Conservation (phyloP, 352 stramenopile genomes). For the Lagenidium giganteum region DNA sequence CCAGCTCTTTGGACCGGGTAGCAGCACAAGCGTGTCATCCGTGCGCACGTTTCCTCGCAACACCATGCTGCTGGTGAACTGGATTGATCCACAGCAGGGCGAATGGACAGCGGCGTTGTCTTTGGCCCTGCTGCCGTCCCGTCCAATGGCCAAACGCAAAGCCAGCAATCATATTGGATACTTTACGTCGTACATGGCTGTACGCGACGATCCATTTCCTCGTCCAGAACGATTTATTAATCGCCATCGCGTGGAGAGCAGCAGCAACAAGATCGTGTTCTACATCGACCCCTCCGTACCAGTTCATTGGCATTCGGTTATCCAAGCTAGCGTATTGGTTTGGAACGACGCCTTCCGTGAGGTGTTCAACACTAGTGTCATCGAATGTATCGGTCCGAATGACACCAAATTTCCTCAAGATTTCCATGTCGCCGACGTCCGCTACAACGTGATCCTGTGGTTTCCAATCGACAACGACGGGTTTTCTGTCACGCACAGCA, state of each 20-base stretch:
- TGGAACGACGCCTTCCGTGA: conserved; percentile 76
- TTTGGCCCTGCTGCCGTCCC: no score
- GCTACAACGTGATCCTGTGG: conserved; percentile 85
- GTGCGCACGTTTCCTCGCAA: no score
- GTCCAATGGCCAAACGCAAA: no score
- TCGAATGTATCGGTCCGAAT: conserved; percentile 55
- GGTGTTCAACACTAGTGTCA: conserved; percentile 65
- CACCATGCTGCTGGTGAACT: no score
- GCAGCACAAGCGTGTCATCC: no score
- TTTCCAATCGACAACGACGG: conserved; percentile 79
- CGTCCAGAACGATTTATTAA: no score
- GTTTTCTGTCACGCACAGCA: conserved; percentile 56
- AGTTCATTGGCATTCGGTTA: conserved; percentile 46
- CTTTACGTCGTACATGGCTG: no score
- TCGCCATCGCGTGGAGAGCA: conserved; percentile 48
- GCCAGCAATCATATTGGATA: no score
- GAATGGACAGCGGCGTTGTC: no score
- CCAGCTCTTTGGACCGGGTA: no score
- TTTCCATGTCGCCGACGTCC: conserved; percentile 78
- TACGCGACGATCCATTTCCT: no score
- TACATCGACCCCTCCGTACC: conserved; percentile 85
- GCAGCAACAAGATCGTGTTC: conserved; percentile 62
- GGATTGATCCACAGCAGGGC: no score
- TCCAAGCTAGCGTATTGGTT: conserved; percentile 60
- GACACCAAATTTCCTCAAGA: conserved; percentile 74